Conservation (phyloP, 1,284 basidiomycete genomes). For the Ceratobasidium sp. region DNA sequence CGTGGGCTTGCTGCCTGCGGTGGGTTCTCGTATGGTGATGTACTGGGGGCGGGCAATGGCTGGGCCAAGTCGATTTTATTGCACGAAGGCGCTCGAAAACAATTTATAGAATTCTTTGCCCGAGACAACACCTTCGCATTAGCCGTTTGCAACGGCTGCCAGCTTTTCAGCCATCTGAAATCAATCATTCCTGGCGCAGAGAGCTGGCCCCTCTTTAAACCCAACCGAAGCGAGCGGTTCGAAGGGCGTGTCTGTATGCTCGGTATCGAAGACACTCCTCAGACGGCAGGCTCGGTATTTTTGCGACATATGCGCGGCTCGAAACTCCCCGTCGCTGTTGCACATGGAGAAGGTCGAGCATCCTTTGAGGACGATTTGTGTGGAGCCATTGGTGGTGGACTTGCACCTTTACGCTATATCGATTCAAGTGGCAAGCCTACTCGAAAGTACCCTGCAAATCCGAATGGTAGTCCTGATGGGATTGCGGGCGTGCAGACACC, state of each 20-base stretch:
- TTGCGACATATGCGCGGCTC: slow-evolving; percentile 89
- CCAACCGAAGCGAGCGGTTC: slow-evolving; percentile 89
- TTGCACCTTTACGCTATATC: slow-evolving; percentile 81
- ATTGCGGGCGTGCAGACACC: slow-evolving; percentile 90
- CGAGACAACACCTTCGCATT: slow-evolving; percentile 86
- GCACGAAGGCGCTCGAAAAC: slow-evolving; percentile 74
- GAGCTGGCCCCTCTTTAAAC: slow-evolving; percentile 91
- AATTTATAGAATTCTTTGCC: slow-evolving; percentile 86
- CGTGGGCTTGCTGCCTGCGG: slow-evolving; percentile 94
- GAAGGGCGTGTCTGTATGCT: slow-evolving; percentile 89
- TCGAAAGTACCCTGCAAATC: slow-evolving; percentile 89
- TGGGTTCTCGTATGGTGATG: slow-evolving; percentile 99
- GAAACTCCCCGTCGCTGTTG: slow-evolving; percentile 89
- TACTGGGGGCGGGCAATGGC: slow-evolving; percentile 95
- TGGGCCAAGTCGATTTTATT: slow-evolving; percentile 96
- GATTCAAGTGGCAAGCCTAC: slow-evolving; percentile 74
- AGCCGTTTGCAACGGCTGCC: slow-evolving; percentile 98
- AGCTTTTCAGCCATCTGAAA: slow-evolving; percentile 90
- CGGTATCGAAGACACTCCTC: slow-evolving; percentile 70
- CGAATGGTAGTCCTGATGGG: slow-evolving; percentile 90
- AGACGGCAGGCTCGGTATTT: slow-evolving; percentile 78
- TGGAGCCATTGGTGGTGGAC: slow-evolving; percentile 61
- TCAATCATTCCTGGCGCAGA: slow-evolving; percentile 89
- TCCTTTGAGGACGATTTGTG: slow-evolving; percentile 67
- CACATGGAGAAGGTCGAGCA: slow-evolving; percentile 94